Evolutionary conservation across 139 green algal genomes (phyloP), one percentile per base, ranked within the genome.

Genomic region (Chlamydomonas incerta): DNA sequence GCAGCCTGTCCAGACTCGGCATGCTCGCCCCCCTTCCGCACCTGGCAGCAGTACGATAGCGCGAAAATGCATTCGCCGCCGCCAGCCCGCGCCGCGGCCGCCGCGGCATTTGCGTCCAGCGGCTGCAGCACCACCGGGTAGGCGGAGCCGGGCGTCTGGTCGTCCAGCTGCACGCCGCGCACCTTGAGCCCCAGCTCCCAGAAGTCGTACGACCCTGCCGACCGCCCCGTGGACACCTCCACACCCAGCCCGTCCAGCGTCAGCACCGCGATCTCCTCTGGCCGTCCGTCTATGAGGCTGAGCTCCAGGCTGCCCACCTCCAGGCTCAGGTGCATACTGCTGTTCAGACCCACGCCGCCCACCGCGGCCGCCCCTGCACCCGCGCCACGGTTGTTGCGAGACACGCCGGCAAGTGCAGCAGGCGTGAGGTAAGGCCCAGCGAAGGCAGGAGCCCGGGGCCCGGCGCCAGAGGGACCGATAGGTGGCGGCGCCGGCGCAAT

Each of bases 201-300:
- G 41, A 50, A 50, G 41, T 50, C 41, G 41, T 50, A 50, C 6
- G 41, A 50, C 6, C 74, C 74, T 34, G 74, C 74, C 23, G 58
- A 34, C 37, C 24, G 55, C 34, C 20, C 77, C 79, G 26, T 85
- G 67, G 23, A 72, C 34, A 72, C 33, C 68, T 94, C 88, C 35
- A 92, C 50, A 0, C 21, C 46, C 31, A 95, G 74, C 0, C 91
- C 92, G 26, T 93, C 82, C 55, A 95, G 20, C 2, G 71, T 91
- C 33, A 96, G 73, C 52, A 95, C 81, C 69, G 95, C 75, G 80
- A 98, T 83, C 94, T 98, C 96, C 76, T 95, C 87, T 0, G 96
- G 93, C 63, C 74, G 68, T 29, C 92, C 80, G 87, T 98, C 96
- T 31, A 98, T 91, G 26, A 98, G 26, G 62, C 92, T 96, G 20